phyloP scores from a whole-genome alignment of 192 early-diverging fungal genomes.

The Coemansia sp. region DNA sequence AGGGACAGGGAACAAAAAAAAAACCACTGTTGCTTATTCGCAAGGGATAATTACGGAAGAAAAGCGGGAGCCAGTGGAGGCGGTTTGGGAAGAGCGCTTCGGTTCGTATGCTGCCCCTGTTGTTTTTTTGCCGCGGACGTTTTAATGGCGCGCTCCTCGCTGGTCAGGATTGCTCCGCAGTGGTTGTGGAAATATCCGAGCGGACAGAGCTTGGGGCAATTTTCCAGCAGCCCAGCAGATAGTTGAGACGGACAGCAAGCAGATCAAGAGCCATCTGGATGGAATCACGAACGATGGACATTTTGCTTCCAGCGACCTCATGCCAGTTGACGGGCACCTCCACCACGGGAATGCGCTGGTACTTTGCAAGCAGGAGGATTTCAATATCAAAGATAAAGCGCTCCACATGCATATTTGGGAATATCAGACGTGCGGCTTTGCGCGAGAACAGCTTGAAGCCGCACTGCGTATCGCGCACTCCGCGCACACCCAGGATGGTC shows the following conservation, averaged over 20 bases:
- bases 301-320: constrained; percentile 94
- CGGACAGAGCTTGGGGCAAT: background rate
- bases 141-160: no score
- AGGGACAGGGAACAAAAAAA: constrained; percentile 1
- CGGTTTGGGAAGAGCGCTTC: background rate
- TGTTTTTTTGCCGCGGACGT: no score
- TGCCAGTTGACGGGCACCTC: constrained; percentile 96
- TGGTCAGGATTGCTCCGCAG: background rate
- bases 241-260: constrained; percentile 83
- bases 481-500: constrained; percentile 80
- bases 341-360: constrained; percentile 68
- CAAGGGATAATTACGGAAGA: background rate
- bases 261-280: constrained; percentile 89
- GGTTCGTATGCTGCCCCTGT: no score
- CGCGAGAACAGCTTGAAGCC: constrained; percentile 96
- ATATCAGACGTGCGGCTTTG: constrained; percentile 69
- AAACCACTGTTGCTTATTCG: background rate
- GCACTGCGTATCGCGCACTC: constrained; percentile 94
- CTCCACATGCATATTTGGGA: constrained; percentile 90
- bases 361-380: constrained; percentile 78
- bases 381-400: constrained; percentile 99
- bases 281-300: constrained; percentile 82
- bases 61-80: background rate
- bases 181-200: background rate
- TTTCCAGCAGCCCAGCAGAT: constrained; percentile 77